phyloP scores from a whole-genome alignment of 805 yeast species.

The Candida berthetii region DNA sequence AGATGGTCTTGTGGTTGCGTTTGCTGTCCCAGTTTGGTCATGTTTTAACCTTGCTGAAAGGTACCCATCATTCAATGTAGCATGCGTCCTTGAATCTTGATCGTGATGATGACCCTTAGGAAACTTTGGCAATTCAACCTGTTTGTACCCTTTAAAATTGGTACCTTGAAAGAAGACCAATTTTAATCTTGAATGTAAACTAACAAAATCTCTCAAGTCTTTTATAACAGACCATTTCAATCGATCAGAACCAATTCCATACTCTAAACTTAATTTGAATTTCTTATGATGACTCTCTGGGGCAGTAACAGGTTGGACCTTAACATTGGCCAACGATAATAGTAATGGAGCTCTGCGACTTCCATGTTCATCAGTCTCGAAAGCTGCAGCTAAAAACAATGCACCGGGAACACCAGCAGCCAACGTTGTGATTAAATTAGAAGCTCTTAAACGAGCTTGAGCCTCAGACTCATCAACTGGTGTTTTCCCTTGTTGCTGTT shows the following conservation, averaged over 20 bases:
- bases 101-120: conserved; percentile 17
- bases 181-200: conserved; percentile 64
- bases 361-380: conserved; percentile 72
- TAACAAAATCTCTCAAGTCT: conserved; percentile 64
- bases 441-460: conserved; percentile 25
- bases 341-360: conserved; percentile 78
- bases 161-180: conserved; percentile 37
- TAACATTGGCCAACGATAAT: conserved; percentile 64
- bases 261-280: conserved; percentile 73
- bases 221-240: conserved; percentile 77
- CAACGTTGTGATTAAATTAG: conserved; percentile 45
- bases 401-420: conserved; percentile 70
- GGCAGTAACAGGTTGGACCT: conserved; percentile 45
- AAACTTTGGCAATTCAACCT: conserved; percentile 29
- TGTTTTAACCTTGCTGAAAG: conserved; percentile 8
- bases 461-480: conserved; percentile 14
- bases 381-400: conserved; percentile 64
- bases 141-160: conserved; percentile 18
- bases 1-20: too few relatives aligned
- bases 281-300: conserved; percentile 25
- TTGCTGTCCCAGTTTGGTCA: neutral
- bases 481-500: neutral
- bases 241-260: conserved; percentile 79
- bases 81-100: conserved; percentile 1
- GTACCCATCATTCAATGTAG: conserved; percentile 17